phyloP scores from a whole-genome alignment of 208 protist species.

The Angomonas desouzai region DNA sequence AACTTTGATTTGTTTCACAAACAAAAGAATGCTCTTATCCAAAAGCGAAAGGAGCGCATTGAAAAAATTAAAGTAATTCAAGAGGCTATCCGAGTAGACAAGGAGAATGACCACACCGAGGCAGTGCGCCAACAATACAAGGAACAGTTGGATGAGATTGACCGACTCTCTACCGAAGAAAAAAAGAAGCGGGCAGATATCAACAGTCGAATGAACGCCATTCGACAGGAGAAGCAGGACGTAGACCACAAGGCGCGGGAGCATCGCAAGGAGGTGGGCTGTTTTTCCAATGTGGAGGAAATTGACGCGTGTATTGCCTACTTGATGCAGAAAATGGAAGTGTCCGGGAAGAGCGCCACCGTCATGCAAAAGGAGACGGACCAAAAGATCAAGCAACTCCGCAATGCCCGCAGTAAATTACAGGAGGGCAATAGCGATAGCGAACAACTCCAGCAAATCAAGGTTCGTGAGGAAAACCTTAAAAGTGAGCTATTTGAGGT shows the following conservation, averaged over 20 bases:
- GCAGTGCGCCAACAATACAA: constrained; percentile 42
- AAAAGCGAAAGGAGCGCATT: constrained; percentile 40
- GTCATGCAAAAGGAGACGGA: constrained; percentile 3
- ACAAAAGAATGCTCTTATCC: constrained; percentile 34
- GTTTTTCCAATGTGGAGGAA: constrained; percentile 54
- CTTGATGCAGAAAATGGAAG: constrained; percentile 73
- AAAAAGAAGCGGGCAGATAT: constrained; percentile 47
- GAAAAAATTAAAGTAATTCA: constrained; percentile 66
- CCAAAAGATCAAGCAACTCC: background rate
- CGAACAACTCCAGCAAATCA: constrained; percentile 3
- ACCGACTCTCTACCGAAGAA: constrained; percentile 38
- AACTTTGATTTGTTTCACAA: constrained; percentile 35
- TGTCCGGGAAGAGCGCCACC: background rate
- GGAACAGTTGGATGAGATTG: constrained; percentile 47
- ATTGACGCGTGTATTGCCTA: constrained; percentile 69
- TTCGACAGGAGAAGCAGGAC: constrained; percentile 56
- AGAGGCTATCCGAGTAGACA: constrained; percentile 30
- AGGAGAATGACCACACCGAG: constrained; percentile 22
- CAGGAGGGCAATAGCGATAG: background rate
- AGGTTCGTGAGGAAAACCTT: background rate
- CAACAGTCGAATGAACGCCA: constrained; percentile 52
- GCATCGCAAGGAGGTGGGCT: constrained; percentile 54
- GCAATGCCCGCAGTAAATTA: background rate
- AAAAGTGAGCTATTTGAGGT: constrained; percentile 43
- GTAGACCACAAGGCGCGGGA: constrained; percentile 38